Base-by-base conservation (phyloP, 352 stramenopile species). In the Phytophthora europaea region DNA sequence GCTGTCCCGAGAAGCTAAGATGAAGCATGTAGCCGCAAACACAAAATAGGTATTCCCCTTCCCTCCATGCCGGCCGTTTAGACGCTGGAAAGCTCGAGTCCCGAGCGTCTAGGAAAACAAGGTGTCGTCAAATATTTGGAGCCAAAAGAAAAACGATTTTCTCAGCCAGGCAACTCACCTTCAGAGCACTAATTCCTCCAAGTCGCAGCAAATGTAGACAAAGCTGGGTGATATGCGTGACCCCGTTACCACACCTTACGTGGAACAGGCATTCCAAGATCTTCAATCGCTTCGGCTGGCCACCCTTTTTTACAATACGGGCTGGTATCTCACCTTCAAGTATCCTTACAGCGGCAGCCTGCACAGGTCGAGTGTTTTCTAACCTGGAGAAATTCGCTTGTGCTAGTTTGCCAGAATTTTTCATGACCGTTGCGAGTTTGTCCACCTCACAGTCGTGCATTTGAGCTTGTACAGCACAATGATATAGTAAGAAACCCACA, bases 1-100 rank as follows among this genome's bases (percentile, higher is more conserved):
- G 15, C 45, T 34, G 38, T 70, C 59, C n/a, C 53, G 48, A 23
- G 70, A 76, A 10, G 75, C 68, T 28, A 85, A 20, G 20, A 86
- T 72, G 36, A 90, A 87, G 56, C 83, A 86, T n/a, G 79, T 75
- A 31, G 77, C 72, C 36, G 64, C 67, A 73, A 87, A 86, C 3
- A 87, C 61, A 38, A 75, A 84, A 68, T 76, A 89, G 51, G 45
- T 70, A 40, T 65, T 67, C 53, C 56, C 43, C 26, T 60, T 67
- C 22, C 68, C 52, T 40, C 26, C 34, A 31, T 28, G 67, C 31
- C 43, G 68, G 3, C 23, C 36, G 56, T 76, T 67, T 28, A 72
- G 45, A 22, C 23, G 18, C 50, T 73, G 53, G 34, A 89, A 59
- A 22, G 77, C 69, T 74, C 60, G 71, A 33, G 31, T 31, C 3